Evolutionary conservation across 2,329 filamentous ascomycete genomes (phyloP), one percentile per base, ranked within the genome.

Genomic region (Lasiodiplodia citricola): DNA sequence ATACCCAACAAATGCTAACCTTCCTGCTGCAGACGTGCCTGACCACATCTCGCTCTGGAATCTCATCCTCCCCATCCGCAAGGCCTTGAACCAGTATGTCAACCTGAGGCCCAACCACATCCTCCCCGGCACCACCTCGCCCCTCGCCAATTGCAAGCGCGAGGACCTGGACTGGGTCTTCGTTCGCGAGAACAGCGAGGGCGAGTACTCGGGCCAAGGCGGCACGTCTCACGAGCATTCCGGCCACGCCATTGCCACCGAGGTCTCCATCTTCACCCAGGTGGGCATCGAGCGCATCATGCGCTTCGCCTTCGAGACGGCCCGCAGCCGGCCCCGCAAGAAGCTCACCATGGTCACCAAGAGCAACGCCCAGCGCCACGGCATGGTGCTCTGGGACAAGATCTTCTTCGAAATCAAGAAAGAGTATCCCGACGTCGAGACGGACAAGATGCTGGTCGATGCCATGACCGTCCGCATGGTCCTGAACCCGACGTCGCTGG

Each of bases 31-130:
- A 83, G 84, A 88, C 63, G 88, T 91, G 0, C 89, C 90, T 0
- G 90, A 92, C 71, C 87, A 91, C 70, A 86, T 91, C 69, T 87
- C 87, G 0, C 85, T 92, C 1, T 92, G 90, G 90, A 85, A 86
- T 8, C 84, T 90, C 38, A 86, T 91, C 55, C 81, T 92, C 8
- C 88, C 88, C 21, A 91, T 92, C 73, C 86, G 90, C 47, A 88
- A 90, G 64, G 84, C 87, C 47, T 84, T 92, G 56, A 89, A 91
- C 70, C 89, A 91, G 73, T 92, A 91, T 73, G 86, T 90, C 71
- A 92, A 91, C 71, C 84, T 92, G 0, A 85, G 90, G 0, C 90
- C 77, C 0, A 83, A 81, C 8, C 75, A 80, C 21, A 82, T 84
- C 58, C 71, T 84, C 3, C 75, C 76, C 5, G 83, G 82, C 18